Evolutionary conservation across 192 early-diverging fungal genomes (phyloP).

Genomic region (Backusella australiensis): DNA sequence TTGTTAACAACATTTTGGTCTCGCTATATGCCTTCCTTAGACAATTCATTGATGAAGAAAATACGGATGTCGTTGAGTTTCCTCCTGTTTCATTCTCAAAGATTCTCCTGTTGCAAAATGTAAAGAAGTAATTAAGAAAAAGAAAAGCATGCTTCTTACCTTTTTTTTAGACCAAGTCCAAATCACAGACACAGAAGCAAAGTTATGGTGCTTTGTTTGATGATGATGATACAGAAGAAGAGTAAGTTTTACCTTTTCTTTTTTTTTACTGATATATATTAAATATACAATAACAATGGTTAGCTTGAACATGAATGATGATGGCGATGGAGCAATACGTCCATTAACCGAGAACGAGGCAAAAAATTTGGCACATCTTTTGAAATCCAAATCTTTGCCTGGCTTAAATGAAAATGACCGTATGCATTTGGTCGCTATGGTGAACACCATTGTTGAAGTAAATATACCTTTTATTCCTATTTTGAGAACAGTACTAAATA

Average conservation of each 20-base stretch:
- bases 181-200: conserved; percentile 26
- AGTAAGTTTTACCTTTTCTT: not conserved
- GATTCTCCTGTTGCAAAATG: conserved; percentile 49
- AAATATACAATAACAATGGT: not conserved
- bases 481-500: not conserved
- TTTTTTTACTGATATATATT: not conserved
- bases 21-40: conserved; percentile 58
- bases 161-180: not conserved
- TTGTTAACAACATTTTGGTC: conserved; percentile 61
- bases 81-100: conserved; percentile 68
- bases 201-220: conserved; percentile 58
- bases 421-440: conserved; percentile 69
- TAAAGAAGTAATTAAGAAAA: conserved; percentile 19
- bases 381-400: conserved; percentile 55
- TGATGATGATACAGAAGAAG: conserved; percentile 31
- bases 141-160: not conserved
- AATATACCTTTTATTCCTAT: not conserved
- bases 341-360: conserved; percentile 21
- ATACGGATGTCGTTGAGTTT: conserved; percentile 37
- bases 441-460: conserved; percentile 71
- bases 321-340: conserved; percentile 15
- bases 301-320: conserved; percentile 9
- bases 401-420: conserved; percentile 69
- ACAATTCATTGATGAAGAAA: conserved; percentile 36
- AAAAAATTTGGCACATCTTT: conserved; percentile 40